A percentile compares a stretch with the other conserved stretches of the same genome.
phyloP scores from a whole-genome alignment of 2,329 filamentous ascomycete species.

The Metarhizium rileyi region DNA sequence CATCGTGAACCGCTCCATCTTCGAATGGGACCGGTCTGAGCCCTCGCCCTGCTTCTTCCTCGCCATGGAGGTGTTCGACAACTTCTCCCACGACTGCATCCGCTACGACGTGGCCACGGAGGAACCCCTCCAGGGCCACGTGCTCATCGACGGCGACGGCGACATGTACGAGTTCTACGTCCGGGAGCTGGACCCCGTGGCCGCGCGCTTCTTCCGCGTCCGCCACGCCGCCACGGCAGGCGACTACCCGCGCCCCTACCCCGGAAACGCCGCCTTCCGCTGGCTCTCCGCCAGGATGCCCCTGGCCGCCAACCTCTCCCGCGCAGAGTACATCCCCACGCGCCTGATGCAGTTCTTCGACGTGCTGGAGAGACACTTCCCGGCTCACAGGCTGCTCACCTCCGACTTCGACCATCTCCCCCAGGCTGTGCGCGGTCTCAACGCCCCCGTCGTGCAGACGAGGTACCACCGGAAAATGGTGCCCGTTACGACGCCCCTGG shows the following conservation, averaged over 20 bases:
- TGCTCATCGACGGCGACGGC: conserved; percentile 73
- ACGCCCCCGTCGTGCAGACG: conserved; percentile 94
- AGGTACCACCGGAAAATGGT: conserved; percentile 80
- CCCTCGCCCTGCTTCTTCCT: conserved; percentile 94
- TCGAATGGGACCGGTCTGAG: conserved; percentile 86
- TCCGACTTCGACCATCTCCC: conserved; percentile 86
- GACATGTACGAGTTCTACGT: conserved; percentile 96
- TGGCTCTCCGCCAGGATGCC: conserved; percentile 56
- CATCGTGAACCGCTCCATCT: conserved; percentile 90
- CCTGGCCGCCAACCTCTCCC: conserved; percentile 64
- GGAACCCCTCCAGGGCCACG: conserved; percentile 75
- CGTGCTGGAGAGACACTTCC: conserved; percentile 79
- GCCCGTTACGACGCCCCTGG: conserved; percentile 80
- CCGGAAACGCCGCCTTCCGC: conserved; percentile 44
- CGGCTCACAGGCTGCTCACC: conserved; percentile 76
- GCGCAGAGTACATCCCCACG: conserved; percentile 89
- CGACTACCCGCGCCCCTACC: conserved; percentile 53
- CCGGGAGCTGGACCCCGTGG: conserved; percentile 69
- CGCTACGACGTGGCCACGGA: conserved; percentile 81
- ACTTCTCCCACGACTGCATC: conserved; percentile 90
- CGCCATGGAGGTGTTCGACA: conserved; percentile 96
- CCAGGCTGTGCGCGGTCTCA: conserved; percentile 72
- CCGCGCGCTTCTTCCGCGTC: conserved; percentile 73
- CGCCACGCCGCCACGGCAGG: conserved; percentile 64
- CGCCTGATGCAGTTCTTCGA: conserved; percentile 95